Evolutionary conservation across 2,329 filamentous ascomycete species (phyloP), one percentile per base, ranked within the genome.

Genomic region (Ophiostoma novo-ulmi): DNA sequence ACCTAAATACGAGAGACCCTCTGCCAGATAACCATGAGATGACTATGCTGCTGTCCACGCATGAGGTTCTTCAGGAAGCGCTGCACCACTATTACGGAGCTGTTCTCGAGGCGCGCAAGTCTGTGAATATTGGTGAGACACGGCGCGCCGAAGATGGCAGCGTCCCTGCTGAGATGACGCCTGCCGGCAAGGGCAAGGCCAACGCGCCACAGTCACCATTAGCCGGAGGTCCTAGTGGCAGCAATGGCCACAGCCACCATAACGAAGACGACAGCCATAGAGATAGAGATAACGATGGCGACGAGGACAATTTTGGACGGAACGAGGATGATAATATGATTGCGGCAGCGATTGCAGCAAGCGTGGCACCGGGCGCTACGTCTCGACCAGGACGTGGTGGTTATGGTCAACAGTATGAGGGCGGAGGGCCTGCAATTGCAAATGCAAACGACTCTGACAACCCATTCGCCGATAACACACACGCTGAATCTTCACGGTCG

Each of bases 21-120:
- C 78, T 87, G 0, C 94, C 94, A 0, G 95, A 98, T 79, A 94
- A 97, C 76, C 91, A 97, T 75, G 98, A 94, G 0, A 93, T 98
- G 86, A 89, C 95, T 77, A 94, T 89, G 17, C 82, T 99, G 73
- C 97, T 99, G 76, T 93, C 97, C 79, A 95, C 93, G 17, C 97
- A 97, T 78, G 95, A 98, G 79, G 91, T 94, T 77, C 84, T 99
- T 39, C 91, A 92, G 72, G 87, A 91, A 64, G 90, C 94, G 0
- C 84, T 94, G 58, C 95, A 89, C 74, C 89, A 93, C 77, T 92
- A 97, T 79, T 92, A 97, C 79, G 88, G 93, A 70, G 90, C 93
- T 11, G 82, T 96, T 58, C 80, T 90, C n/a, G 84, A 84, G 71
- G 87, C 88, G 2, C 82, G 85, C 73, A 89, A 89, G 76, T 81